Conservation (phyloP, 208 protist species). For the Leptomonas pyrrhocoris region DNA sequence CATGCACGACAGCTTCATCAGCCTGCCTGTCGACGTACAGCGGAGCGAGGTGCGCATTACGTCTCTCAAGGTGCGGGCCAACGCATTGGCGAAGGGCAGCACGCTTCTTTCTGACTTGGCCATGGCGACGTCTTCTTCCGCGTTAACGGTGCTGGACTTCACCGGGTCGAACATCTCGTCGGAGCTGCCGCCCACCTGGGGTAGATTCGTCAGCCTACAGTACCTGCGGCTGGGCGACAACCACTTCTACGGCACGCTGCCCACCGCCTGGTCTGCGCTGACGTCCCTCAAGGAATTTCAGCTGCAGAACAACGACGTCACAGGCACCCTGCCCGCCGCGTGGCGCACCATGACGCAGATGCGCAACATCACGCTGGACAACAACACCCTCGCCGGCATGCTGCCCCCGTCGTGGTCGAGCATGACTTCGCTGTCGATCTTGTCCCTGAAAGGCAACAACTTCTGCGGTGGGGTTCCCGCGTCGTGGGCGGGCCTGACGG, state of each 20-base stretch:
- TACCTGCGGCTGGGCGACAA: not conserved
- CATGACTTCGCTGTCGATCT: not conserved
- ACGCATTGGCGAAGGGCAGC: not conserved
- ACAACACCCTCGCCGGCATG: conserved; percentile 9
- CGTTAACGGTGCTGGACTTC: conserved; percentile 1
- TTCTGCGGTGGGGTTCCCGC: not conserved
- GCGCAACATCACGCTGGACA: not conserved
- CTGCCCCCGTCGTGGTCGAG: conserved; percentile 5
- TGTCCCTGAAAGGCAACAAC: not conserved
- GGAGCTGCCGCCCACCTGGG: not conserved
- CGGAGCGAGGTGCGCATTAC: conserved; percentile 1
- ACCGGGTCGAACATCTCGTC: not conserved
- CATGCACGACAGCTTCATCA: not conserved
- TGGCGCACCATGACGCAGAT: not conserved
- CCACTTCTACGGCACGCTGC: conserved; percentile 4
- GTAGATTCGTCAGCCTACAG: not conserved
- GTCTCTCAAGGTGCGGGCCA: not conserved
- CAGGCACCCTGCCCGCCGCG: not conserved
- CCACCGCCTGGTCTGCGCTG: not conserved
- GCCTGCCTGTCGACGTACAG: not conserved
- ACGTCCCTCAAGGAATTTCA: not conserved
- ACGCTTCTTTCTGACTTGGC: not conserved
- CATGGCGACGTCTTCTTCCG: not conserved
- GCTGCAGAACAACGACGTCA: not conserved
- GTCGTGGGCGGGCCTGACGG: not conserved